Conservation (phyloP, 805 yeast genomes). For the Suhomyces xylopsoci region DNA sequence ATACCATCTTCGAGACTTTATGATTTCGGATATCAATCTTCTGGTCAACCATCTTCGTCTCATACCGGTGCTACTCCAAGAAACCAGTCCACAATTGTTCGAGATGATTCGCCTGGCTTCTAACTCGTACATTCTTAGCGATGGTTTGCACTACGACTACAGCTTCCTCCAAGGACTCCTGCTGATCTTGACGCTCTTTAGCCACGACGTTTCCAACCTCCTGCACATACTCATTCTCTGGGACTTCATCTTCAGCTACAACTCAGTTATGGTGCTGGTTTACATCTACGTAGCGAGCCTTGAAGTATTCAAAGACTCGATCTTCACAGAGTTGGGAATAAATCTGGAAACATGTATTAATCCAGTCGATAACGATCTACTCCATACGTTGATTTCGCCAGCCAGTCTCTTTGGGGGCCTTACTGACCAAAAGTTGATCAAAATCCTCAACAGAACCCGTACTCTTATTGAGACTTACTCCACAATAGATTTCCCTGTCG, state of each 20-base stretch:
- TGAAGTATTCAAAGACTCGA: conserved; percentile 40
- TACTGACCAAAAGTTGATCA: conserved; percentile 24
- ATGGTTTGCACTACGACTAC: conserved; percentile 32
- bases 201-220: conserved; percentile 62
- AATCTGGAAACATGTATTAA: not conserved
- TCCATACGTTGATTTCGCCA: conserved; percentile 37
- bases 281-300: conserved; percentile 62
- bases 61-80: conserved; percentile 58
- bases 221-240: conserved; percentile 57
- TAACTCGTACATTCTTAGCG: conserved; percentile 20
- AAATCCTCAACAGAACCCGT: conserved; percentile 26
- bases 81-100: conserved; percentile 46
- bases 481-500: conserved; percentile 14
- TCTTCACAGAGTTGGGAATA: conserved; percentile 28
- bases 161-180: conserved; percentile 61
- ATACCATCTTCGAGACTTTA: conserved; percentile 73
- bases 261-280: conserved; percentile 51
- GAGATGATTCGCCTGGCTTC: conserved; percentile 39
- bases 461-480: conserved; percentile 24
- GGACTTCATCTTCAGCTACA: conserved; percentile 62
- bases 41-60: conserved; percentile 63
- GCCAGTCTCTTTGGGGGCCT: conserved; percentile 24
- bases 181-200: conserved; percentile 69
- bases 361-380: conserved; percentile 18
- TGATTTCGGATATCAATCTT: conserved; percentile 67